phyloP scores from a whole-genome alignment of 192 early-diverging fungal species.

The Coemansia sp. region DNA sequence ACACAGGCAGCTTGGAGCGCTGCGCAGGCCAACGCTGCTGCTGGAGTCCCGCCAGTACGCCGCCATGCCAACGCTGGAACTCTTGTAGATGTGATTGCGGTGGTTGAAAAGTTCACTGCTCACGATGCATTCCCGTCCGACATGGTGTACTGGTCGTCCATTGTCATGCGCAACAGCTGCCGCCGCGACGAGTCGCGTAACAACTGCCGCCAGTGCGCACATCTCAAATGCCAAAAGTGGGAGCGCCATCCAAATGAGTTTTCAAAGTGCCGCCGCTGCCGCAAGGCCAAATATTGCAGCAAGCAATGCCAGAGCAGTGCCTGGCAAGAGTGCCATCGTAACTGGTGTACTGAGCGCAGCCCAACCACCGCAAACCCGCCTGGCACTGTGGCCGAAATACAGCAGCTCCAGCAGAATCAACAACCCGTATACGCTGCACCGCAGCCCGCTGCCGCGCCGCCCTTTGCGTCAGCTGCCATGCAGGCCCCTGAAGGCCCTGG shows the following conservation, averaged over 20 bases:
- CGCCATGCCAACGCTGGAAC: conserved; percentile 26
- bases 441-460: conserved; percentile 8
- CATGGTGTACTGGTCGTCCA: conserved; percentile 69
- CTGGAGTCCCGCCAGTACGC: conserved; percentile 28
- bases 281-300: conserved; percentile 86
- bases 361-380: conserved; percentile 21
- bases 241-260: conserved; percentile 74
- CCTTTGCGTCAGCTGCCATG: background rate
- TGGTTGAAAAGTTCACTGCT: conserved; percentile 74
- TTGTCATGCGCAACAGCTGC: conserved; percentile 80
- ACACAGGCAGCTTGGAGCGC: conserved; percentile 36
- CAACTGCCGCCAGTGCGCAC: conserved; percentile 75
- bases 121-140: conserved; percentile 63
- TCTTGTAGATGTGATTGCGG: conserved; percentile 68
- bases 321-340: conserved; percentile 76
- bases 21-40: conserved; percentile 25
- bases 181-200: conserved; percentile 71
- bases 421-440: background rate
- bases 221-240: conserved; percentile 77
- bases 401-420: background rate
- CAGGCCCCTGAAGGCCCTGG: too few relatives aligned
- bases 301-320: conserved; percentile 73
- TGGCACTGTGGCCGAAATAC: background rate
- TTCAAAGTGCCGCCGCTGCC: conserved; percentile 83
- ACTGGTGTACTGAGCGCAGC: conserved; percentile 72